These are phyloP conservation scores for Cordyceps tenuipes DNA, from an alignment of 2,329 filamentous ascomycete species.

Conservation along the genomic window DNA sequence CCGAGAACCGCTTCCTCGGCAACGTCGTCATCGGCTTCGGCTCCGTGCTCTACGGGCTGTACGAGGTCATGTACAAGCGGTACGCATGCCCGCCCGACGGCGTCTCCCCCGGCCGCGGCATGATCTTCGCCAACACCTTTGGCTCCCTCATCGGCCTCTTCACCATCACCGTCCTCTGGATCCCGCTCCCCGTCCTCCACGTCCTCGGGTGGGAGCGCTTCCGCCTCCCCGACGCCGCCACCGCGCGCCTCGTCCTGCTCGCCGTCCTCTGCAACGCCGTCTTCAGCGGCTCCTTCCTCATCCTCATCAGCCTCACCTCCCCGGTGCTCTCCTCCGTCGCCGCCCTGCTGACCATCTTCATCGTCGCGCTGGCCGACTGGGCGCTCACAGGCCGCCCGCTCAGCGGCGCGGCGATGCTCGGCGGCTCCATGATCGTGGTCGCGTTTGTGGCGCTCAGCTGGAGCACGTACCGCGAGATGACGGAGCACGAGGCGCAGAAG, in stretches of 20 bases:
- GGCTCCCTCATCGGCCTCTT: conserved; percentile 81
- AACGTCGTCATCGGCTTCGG: conserved; percentile 90
- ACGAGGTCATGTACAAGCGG: conserved; percentile 94
- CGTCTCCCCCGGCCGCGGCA: conserved; percentile 73
- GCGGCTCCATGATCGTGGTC: conserved; percentile 78
- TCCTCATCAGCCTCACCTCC: conserved; percentile 85
- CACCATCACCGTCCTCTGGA: conserved; percentile 81
- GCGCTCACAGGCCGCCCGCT: conserved; percentile 70
- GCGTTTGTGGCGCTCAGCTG: conserved; percentile 84
- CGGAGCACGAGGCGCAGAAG: conserved; percentile 65
- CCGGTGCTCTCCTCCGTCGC: conserved; percentile 90
- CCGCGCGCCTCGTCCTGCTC: conserved; percentile 70
- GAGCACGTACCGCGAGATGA: conserved; percentile 91
- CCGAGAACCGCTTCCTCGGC: conserved; percentile 64
- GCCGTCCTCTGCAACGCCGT: conserved; percentile 81
- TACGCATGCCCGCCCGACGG: conserved; percentile 89
- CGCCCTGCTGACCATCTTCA: conserved; percentile 89
- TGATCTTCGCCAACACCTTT: conserved; percentile 92
- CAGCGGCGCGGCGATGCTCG: conserved; percentile 64
- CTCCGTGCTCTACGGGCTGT: conserved; percentile 88
- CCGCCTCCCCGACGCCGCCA: conserved; percentile 67
- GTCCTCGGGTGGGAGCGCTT: conserved; percentile 71
- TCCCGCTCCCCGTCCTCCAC: conserved; percentile 81
- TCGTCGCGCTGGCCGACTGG: conserved; percentile 90
- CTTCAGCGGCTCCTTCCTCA: conserved; percentile 88